Conservation (phyloP, 768 basidiomycete genomes). For the Leucocoprinus leucothites region DNA sequence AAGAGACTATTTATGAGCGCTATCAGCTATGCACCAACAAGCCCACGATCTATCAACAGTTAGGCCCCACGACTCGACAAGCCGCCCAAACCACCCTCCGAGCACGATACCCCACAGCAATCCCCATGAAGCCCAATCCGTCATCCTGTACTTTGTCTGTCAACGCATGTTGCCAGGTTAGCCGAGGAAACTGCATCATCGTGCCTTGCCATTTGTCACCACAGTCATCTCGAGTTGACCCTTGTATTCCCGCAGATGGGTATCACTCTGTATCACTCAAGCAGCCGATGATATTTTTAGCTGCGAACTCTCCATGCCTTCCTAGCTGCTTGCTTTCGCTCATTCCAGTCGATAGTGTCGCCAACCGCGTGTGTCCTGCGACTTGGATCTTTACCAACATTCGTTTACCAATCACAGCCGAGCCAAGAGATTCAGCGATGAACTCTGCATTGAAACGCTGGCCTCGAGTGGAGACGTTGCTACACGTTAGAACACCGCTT, state of each 20-base stretch:
- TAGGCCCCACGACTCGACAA: constrained; percentile 24
- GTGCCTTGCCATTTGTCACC: constrained; percentile 50
- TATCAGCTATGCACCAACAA: neutral
- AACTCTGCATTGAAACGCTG: no score
- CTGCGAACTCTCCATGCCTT: no score
- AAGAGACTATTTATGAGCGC: neutral
- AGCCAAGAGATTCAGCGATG: no score
- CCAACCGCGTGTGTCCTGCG: no score
- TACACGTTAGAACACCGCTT: no score
- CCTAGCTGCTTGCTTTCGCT: no score
- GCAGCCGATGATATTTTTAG: no score
- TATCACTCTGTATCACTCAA: no score
- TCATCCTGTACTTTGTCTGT: constrained; percentile 17
- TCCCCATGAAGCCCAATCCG: constrained; percentile 37
- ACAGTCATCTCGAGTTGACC: constrained; percentile 37
- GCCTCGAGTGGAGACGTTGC: no score
- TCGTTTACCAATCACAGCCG: no score
- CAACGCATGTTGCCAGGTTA: neutral
- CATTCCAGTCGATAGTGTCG: no score
- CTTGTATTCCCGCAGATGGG: constrained; percentile 36
- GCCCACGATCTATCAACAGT: neutral
- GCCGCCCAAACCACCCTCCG: constrained; percentile 37
- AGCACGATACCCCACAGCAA: constrained; percentile 43
- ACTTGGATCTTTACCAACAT: no score
- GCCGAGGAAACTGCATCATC: constrained; percentile 10